phyloP scores from a whole-genome alignment of 257 asterid species.

The Penstemon eatonii region DNA sequence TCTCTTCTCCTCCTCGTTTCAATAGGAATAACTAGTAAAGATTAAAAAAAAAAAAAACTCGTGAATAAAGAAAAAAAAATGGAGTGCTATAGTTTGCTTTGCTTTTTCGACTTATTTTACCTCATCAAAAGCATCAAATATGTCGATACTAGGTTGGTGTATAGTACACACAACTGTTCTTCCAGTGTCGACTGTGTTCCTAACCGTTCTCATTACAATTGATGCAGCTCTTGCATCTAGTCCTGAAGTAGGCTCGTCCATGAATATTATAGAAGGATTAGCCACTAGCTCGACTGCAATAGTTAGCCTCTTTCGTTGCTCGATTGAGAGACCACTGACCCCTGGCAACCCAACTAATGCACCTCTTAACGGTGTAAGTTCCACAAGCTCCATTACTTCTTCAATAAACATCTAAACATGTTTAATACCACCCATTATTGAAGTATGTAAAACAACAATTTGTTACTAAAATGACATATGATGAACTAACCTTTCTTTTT shows the following conservation, averaged over 20 bases:
- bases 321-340: slow-evolving; percentile 60
- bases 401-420: slow-evolving; percentile 49
- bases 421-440: neutral
- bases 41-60: neutral
- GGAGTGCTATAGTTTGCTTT: neutral
- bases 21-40: slow-evolving; percentile 31
- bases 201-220: slow-evolving; percentile 66
- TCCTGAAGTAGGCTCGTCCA: slow-evolving; percentile 79
- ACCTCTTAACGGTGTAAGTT: slow-evolving; percentile 50
- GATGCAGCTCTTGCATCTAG: slow-evolving; percentile 81
- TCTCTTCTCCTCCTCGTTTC: slow-evolving; percentile 77
- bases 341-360: slow-evolving; percentile 70
- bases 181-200: slow-evolving; percentile 68
- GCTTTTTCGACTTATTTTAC: slow-evolving; percentile 6
- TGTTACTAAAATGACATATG: neutral
- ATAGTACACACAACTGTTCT: slow-evolving; percentile 75
- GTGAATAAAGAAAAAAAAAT: neutral
- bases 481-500: slow-evolving; percentile 47
- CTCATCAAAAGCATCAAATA: slow-evolving; percentile 72
- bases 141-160: slow-evolving; percentile 74
- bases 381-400: slow-evolving; percentile 67
- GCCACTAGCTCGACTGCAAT: slow-evolving; percentile 71
- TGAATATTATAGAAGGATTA: slow-evolving; percentile 67
- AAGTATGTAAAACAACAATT: neutral
- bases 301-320: slow-evolving; percentile 73